phyloP scores from a whole-genome alignment of 176 grass and related monocot genomes.

The Oryza meridionalis region DNA sequence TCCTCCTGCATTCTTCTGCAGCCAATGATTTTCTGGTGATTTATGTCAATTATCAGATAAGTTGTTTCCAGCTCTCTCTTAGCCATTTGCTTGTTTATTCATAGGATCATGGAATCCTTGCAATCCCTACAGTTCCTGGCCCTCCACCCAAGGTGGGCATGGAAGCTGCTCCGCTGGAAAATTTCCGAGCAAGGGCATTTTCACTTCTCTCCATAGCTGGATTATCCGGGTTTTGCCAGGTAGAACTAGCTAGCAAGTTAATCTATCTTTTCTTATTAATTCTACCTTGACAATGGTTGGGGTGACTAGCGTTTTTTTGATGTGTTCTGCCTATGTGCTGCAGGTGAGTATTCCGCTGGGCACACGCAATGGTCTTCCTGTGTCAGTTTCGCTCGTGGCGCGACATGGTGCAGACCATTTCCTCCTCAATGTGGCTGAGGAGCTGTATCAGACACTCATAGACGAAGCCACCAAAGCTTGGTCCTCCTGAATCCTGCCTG shows the following conservation, averaged over 20 bases:
- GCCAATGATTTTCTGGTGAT: not conserved
- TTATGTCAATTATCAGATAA: not conserved
- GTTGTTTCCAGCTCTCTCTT: not conserved
- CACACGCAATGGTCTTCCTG: slow-evolving; percentile 56
- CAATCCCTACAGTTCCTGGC: slow-evolving; percentile 77
- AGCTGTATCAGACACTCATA: slow-evolving; percentile 60
- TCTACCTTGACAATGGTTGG: not conserved
- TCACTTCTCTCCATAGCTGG: slow-evolving; percentile 83
- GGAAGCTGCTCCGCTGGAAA: slow-evolving; percentile 53
- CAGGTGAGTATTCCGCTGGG: slow-evolving; percentile 84
- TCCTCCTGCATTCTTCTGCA: not conserved
- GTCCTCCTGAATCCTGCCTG: not conserved
- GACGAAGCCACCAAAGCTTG: slow-evolving; percentile 61
- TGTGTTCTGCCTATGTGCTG: not conserved
- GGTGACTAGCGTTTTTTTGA: not conserved
- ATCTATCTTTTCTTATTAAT: not conserved
- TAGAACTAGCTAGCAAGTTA: slow-evolving; percentile 14
- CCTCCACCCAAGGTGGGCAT: slow-evolving; percentile 68
- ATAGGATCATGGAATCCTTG: slow-evolving; percentile 71
- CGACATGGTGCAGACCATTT: slow-evolving; percentile 64
- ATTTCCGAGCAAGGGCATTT: slow-evolving; percentile 69
- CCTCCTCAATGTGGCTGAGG: slow-evolving; percentile 59
- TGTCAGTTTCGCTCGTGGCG: slow-evolving; percentile 78
- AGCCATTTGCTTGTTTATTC: not conserved
- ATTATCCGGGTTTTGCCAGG: slow-evolving; percentile 82